phyloP scores from a whole-genome alignment of 768 basidiomycete species.

The Hericium coralloides region DNA sequence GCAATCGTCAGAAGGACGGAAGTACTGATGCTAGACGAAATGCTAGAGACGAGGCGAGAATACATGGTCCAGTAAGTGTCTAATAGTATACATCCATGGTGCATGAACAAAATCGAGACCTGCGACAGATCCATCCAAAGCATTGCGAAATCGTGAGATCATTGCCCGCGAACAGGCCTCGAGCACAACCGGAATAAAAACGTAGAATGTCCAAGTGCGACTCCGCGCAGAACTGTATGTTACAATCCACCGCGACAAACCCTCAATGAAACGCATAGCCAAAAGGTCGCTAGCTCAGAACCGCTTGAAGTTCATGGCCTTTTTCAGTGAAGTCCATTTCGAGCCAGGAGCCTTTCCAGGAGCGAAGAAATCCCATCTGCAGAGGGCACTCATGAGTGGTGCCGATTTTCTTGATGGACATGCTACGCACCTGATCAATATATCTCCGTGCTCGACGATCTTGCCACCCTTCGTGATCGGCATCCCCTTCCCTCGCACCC shows the following conservation, averaged over 20 bases:
- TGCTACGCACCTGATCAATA: background rate
- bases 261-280: no score
- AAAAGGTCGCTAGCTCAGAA: background rate
- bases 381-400: background rate
- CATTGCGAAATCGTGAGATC: no score
- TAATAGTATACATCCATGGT: no score
- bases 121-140: no score
- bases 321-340: slow-evolving; percentile 1
- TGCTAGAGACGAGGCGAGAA: no score
- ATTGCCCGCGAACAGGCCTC: background rate
- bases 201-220: background rate
- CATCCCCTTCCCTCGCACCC: slow-evolving; percentile 1
- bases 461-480: background rate
- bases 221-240: background rate
- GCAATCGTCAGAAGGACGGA: no score
- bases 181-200: background rate
- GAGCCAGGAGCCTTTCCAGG: background rate
- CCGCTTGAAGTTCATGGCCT: background rate
- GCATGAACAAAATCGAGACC: no score
- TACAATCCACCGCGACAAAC: no score
- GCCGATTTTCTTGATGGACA: background rate
- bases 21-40: no score
- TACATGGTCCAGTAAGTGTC: no score
- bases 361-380: slow-evolving; percentile 2
- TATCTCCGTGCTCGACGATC: slow-evolving; percentile 1